Evolutionary conservation across 306 rosid genomes (phyloP), one percentile per base, ranked within the genome.

Genomic region (Inga laurina): DNA sequence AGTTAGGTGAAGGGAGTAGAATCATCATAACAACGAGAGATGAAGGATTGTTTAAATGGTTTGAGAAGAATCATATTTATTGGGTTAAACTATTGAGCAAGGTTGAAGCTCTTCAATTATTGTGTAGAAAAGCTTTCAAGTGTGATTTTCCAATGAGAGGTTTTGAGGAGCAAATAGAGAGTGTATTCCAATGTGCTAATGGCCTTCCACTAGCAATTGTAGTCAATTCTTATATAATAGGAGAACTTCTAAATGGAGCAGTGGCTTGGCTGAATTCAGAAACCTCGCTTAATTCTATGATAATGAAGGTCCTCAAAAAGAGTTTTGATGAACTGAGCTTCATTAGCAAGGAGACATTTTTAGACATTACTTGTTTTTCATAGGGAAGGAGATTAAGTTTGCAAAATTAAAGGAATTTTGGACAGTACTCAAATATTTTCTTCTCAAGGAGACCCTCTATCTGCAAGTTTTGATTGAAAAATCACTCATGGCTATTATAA

Each of bases 321-420:
- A 51, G 21, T 16, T 51, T 14, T 51, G 2, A 1, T 14, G 8
- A 51, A 16, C n/a, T 14, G 21, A 0, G 4, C 57, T 0, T 51
- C 21, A 0, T 4, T 1, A 4, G n/a, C 1, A 1, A 5, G 8
- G 1, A 5, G 0, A 15, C 0, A 0, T 51, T 51, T 51, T 1
- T 57, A n/a, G 64, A 57, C 30, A 9, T n/a, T 2, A 30, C 64
- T 5, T 54, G 61, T 0, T 57, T 8, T 57, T 57, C 4, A 8
- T n/a, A 21, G 64, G 64, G 30, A 57, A 57, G 30, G 30, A 57
- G 30, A 8, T 2, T 21, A 8, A 21, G 7, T 57, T 2, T 21
- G 12, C n/a, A 2, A 4, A 27, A 27, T 1, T 27, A 27, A 27
- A 1, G 27, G 27, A 27, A 27, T 27, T 27, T 27, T 1, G 0